These are phyloP conservation scores for Scenedesmus sp. DNA, from an alignment of 163 green algal species.

Conservation along the genomic window DNA sequence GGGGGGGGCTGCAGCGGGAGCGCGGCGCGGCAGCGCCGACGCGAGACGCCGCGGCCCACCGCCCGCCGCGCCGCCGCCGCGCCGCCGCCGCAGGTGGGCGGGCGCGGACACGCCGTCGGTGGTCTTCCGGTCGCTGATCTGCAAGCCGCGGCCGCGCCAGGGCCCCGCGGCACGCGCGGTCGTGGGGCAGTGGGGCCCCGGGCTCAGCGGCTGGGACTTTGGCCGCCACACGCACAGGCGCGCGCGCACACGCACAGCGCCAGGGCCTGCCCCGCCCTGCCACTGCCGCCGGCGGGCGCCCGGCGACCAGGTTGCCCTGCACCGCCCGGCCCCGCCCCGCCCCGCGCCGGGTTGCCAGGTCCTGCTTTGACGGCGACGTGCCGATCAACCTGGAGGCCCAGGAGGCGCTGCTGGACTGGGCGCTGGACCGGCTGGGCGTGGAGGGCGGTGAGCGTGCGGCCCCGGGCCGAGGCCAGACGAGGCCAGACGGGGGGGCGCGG, in stretches of 20 bases:
- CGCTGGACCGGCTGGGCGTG: constrained; percentile 47
- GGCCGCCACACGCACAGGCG: constrained; percentile 41
- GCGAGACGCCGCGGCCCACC: no score
- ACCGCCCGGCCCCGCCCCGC: no score
- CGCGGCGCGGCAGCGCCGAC: no score
- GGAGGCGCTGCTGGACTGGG: constrained; percentile 50
- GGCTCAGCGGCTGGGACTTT: constrained; percentile 51
- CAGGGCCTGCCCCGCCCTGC: no score
- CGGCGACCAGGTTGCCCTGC: no score
- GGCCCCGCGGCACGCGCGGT: constrained; percentile 8
- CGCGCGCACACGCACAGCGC: not conserved
- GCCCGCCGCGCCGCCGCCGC: no score
- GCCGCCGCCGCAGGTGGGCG: constrained; percentile 26
- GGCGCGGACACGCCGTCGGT: constrained; percentile 32
- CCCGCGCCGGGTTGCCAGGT: constrained; percentile 1
- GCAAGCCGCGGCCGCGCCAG: constrained; percentile 16
- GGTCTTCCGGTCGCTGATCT: constrained; percentile 35
- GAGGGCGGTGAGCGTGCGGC: no score
- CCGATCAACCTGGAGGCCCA: constrained; percentile 49
- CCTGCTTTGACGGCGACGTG: constrained; percentile 43
- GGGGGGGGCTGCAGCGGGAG: no score
- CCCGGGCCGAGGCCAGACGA: no score
- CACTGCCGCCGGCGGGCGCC: no score
- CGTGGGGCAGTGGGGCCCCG: constrained; percentile 43
- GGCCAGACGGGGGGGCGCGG: constrained; percentile 13